phyloP scores from a whole-genome alignment of 495 filamentous ascomycete genomes.

The Pseudomonodictys pantanalensis region DNA sequence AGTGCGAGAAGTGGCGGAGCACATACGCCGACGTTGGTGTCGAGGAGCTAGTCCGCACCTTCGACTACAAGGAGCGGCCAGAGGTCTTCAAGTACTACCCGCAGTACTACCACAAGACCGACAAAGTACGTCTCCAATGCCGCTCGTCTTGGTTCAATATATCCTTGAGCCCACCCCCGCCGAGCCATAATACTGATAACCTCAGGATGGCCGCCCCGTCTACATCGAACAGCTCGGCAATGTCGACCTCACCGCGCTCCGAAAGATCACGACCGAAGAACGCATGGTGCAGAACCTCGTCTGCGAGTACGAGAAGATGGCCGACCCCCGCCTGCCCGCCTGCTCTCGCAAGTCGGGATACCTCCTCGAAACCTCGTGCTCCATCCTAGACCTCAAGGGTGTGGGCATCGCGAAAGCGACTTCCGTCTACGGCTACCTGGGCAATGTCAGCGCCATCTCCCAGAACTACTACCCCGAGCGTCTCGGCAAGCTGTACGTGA shows the following conservation, averaged over 20 bases:
- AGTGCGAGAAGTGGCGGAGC: constrained; percentile 87
- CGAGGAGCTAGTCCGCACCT: constrained; percentile 76
- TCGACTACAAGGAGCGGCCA: constrained; percentile 85
- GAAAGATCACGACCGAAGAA: constrained; percentile 86
- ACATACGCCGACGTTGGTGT: constrained; percentile 64
- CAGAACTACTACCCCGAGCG: constrained; percentile 99
- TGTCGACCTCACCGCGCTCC: constrained; percentile 84
- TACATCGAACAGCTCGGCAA: constrained; percentile 97
- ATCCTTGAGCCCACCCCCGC: not conserved
- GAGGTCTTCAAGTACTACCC: constrained; percentile 91
- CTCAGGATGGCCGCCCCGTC: constrained; percentile 88
- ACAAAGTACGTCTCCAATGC: constrained; percentile 63
- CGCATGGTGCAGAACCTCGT: constrained; percentile 96
- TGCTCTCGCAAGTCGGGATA: constrained; percentile 89
- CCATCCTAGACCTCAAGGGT: constrained; percentile 93
- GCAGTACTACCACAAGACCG: constrained; percentile 99
- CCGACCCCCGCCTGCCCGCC: constrained; percentile 88
- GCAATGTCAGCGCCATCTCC: constrained; percentile 65
- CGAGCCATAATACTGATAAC: not conserved
- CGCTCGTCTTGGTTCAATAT: not conserved
- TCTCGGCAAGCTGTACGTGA: constrained; percentile 83
- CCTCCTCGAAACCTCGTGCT: constrained; percentile 95
- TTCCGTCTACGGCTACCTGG: constrained; percentile 72
- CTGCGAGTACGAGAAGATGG: constrained; percentile 91
- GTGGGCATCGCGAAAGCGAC: constrained; percentile 77